Evolutionary conservation across 306 rosid genomes (phyloP), one percentile per base, ranked within the genome.

Genomic region (Malus fusca): DNA sequence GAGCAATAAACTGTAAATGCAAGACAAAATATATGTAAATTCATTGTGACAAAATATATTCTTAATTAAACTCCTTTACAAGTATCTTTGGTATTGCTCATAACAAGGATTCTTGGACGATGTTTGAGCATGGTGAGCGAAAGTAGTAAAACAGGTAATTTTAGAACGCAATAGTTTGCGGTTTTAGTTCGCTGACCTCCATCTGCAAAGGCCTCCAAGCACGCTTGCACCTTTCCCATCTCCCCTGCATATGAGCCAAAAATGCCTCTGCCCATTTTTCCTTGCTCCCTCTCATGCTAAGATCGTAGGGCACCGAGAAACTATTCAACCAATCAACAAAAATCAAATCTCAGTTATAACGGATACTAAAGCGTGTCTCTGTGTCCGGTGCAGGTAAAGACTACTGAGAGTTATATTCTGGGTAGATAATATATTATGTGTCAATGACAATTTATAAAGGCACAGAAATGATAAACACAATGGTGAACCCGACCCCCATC

Each of bases 81-180:
- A 61, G 35, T 26, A 61, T 61, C 14, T 26, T 17, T 2, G 1
- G 28, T 33, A 25, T 63, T 15, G 21, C 8, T 28, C 21, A 37
- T 30, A 63, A 30, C 67, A 30, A 14, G n/a, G 19, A 9, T 28
- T 11, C 4, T 70, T 37, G 42, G 42, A 37, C 0, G 42, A 37
- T 37, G 42, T 71, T 31, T 55, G 15, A 30, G 75, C 51, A 53
- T 35, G 31, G 48, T 25, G 35, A 23, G 63, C 13, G 33, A 48
- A 48, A 31, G 5, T 17, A n/a, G 28, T 21, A 69, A 11, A 59
- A 52, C 37, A 6, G 23, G 33, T 56, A n/a, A 58, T 5, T 69
- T 80, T 89, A 93, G 73, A 93, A 76, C 58, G 81, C 96, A 83
- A 93, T 87, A 77, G 97, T 91, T 77, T 87, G 96, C 68, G 97